These are phyloP conservation scores for Microbotryum saponariae DNA, from an alignment of 1,284 basidiomycete genomes.

Conservation along the genomic window DNA sequence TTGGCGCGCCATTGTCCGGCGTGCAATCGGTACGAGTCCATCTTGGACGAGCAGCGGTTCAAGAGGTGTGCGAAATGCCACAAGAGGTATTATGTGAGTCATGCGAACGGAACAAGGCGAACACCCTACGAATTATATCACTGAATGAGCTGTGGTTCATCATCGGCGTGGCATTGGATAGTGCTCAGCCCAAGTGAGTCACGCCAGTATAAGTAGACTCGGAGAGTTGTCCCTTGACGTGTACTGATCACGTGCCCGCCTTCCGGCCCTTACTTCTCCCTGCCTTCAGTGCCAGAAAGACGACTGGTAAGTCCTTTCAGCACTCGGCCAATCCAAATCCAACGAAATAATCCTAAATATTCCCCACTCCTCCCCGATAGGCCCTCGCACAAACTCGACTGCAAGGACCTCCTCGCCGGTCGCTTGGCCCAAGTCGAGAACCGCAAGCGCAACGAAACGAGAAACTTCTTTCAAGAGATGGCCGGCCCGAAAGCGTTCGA, in stretches of 20 bases:
- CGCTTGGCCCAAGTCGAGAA: conserved; percentile 23
- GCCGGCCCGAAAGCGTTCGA: no score
- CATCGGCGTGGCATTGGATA: neutral
- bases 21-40: conserved; percentile 12
- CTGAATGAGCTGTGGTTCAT: no score
- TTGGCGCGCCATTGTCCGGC: conserved; percentile 15
- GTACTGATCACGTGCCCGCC: no score
- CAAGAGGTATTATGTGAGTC: conserved; percentile 26
- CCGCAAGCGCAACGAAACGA: neutral
- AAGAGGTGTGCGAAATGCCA: conserved; percentile 25
- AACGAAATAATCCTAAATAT: no score
- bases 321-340: no score
- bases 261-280: no score
- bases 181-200: conserved; percentile 19
- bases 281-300: conserved; percentile 16
- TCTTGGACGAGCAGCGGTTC: conserved; percentile 4
- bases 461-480: no score
- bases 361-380: no score
- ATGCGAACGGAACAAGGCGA: no score
- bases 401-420: conserved; percentile 17
- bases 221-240: no score
- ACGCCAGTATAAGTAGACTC: neutral
- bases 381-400: conserved; percentile 18
- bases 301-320: conserved; percentile 9
- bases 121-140: neutral